Percentiles rank a stretch among this genome's conserved stretches.
These are phyloP conservation scores for Chenopodium formosanum DNA, from an alignment of 148 eudicot genomes.

Conservation along the genomic window DNA sequence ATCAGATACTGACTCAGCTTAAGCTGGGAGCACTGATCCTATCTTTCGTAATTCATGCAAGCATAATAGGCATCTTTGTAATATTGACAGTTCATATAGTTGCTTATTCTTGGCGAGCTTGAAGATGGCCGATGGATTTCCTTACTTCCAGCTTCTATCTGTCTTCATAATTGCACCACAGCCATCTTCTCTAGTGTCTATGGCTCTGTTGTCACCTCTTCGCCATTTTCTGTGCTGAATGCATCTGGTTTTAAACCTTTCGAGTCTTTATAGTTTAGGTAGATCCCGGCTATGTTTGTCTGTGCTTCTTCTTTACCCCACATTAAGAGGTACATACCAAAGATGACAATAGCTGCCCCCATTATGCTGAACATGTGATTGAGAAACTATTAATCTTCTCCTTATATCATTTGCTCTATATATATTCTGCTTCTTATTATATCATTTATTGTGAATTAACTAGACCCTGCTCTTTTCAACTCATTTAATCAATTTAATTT, in stretches of 20 bases:
- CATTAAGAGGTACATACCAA: conserved; percentile 59
- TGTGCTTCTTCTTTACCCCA: conserved; percentile 70
- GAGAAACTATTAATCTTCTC: neutral
- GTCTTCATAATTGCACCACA: conserved; percentile 1
- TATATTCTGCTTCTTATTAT: neutral
- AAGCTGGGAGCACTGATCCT: neutral
- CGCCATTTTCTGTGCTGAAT: conserved; percentile 18
- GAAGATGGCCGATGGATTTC: neutral
- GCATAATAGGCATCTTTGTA: too few species aligned
- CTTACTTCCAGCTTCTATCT: neutral
- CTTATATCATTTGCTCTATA: too few species aligned
- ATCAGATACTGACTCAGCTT: neutral
- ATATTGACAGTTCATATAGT: neutral
- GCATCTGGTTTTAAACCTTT: conserved; percentile 13
- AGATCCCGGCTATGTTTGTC: conserved; percentile 26
- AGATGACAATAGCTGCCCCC: conserved; percentile 53
- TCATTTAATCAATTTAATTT: too few species aligned
- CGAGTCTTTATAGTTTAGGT: conserved; percentile 21
- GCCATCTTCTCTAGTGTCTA: neutral
- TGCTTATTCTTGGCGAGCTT: neutral
- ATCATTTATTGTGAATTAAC: neutral
- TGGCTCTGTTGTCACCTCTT: conserved; percentile 1
- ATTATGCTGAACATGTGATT: conserved; percentile 39
- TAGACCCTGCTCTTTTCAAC: neutral
- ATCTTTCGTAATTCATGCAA: neutral